These are phyloP conservation scores for Chaetoceros muelleri DNA, from an alignment of 108 stramenopile genomes.

Conservation along the genomic window DNA sequence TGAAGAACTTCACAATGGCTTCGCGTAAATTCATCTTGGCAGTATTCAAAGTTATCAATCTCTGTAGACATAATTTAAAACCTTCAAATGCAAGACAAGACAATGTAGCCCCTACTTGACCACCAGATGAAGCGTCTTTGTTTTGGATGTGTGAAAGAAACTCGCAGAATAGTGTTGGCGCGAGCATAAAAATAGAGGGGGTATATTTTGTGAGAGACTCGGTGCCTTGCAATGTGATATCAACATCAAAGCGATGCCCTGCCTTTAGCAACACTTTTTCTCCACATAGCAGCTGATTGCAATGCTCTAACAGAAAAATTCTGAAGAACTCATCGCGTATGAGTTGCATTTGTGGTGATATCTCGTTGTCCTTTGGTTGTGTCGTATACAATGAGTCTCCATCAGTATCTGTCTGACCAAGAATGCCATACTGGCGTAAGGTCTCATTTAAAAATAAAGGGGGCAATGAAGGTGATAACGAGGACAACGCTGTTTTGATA, in stretches of 20 bases:
- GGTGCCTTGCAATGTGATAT: background rate
- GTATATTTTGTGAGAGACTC: background rate
- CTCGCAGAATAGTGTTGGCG: background rate
- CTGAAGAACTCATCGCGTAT: background rate
- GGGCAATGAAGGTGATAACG: constrained; percentile 9
- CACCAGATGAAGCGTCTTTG: background rate
- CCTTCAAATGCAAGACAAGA: too few relatives aligned
- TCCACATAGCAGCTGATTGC: background rate
- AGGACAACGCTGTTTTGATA: too few relatives aligned
- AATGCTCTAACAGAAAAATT: background rate
- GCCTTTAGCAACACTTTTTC: background rate
- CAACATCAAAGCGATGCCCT: background rate
- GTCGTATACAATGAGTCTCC: background rate
- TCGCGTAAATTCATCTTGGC: too few relatives aligned
- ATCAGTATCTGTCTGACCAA: background rate
- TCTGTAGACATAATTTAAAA: too few relatives aligned
- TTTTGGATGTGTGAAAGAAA: background rate
- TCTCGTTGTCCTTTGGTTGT: background rate
- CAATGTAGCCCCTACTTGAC: too few relatives aligned
- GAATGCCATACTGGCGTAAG: background rate
- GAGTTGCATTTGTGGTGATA: background rate
- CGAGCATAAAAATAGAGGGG: background rate
- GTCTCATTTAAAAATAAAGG: constrained; percentile 3
- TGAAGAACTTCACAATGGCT: too few relatives aligned
- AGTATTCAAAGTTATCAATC: too few relatives aligned